A percentile compares a stretch with the other conserved stretches of the same genome.
phyloP scores from a whole-genome alignment of 345 rosid species.

The Barbarea vulgaris region DNA sequence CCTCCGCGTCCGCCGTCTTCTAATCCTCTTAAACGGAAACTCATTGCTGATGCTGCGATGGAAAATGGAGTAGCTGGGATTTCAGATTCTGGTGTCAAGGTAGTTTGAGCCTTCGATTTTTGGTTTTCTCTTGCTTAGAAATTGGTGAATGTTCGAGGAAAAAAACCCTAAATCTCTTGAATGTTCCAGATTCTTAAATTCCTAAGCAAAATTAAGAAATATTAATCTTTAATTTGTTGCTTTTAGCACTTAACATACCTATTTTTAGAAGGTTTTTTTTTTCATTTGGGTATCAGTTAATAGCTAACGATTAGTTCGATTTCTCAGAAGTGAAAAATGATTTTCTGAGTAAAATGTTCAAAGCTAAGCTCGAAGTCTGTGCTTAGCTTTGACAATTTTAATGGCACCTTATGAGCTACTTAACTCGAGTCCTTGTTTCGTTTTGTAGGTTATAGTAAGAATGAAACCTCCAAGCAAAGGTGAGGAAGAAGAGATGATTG shows the following conservation, averaged over 20 bases:
- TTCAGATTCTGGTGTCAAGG: constrained; percentile 76
- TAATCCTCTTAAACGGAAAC: constrained; percentile 94
- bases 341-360: not conserved
- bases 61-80: constrained; percentile 47
- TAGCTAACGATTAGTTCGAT: not conserved
- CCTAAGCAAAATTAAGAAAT: not conserved
- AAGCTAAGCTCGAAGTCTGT: not conserved
- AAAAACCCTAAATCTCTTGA: constrained; percentile 16
- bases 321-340: not conserved
- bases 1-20: constrained; percentile 93
- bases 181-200: not conserved
- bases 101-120: constrained; percentile 18
- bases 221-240: not conserved
- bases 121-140: not conserved
- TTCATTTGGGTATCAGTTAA: not conserved
- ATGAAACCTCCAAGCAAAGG: constrained; percentile 81
- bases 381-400: not conserved
- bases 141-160: not conserved
- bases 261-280: constrained; percentile 7
- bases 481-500: constrained; percentile 73
- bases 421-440: not conserved
- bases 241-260: not conserved
- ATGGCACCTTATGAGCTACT: not conserved
- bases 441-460: constrained; percentile 76
- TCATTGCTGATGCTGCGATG: constrained; percentile 45